Conservation (phyloP, 1,139 yeast species). For the Protomyces inundatus region DNA sequence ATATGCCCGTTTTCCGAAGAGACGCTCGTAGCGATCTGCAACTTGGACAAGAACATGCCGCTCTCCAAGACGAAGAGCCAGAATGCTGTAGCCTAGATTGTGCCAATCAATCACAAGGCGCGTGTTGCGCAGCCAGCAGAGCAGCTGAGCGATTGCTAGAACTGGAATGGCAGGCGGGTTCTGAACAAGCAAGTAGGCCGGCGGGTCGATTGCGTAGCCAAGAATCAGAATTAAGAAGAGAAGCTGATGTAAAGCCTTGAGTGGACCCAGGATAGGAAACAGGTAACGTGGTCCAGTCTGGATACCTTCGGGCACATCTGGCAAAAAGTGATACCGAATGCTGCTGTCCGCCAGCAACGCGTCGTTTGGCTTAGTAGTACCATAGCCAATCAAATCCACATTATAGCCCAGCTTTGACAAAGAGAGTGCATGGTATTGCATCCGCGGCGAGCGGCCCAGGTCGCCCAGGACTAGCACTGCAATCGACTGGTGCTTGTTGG, state of each 20-base stretch:
- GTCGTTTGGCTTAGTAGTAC: conserved; percentile 46
- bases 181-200: conserved; percentile 51
- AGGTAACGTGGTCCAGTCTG: conserved; percentile 40
- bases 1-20: conserved; percentile 58
- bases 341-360: conserved; percentile 34
- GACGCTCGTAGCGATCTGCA: conserved; percentile 53
- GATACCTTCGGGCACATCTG: conserved; percentile 37
- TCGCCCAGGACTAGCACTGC: conserved; percentile 86
- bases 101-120: conserved; percentile 90
- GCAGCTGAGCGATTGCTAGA: conserved; percentile 56
- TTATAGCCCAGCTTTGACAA: conserved; percentile 63
- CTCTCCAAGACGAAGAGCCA: conserved; percentile 56
- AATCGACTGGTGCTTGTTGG: conserved; percentile 38
- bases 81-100: conserved; percentile 79
- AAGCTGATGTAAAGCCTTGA: conserved; percentile 56
- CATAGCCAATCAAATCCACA: conserved; percentile 82
- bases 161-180: conserved; percentile 93
- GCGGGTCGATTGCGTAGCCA: conserved; percentile 21
- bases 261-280: conserved; percentile 53
- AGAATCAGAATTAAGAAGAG: conserved; percentile 10
- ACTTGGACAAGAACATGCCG: conserved; percentile 59
- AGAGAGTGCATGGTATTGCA: conserved; percentile 83
- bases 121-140: conserved; percentile 53
- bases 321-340: conserved; percentile 34
- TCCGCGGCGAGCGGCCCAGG: conserved; percentile 90